Evolutionary conservation across 2,329 filamentous ascomycete genomes (phyloP).

Genomic region (Xylariaceae sp.): DNA sequence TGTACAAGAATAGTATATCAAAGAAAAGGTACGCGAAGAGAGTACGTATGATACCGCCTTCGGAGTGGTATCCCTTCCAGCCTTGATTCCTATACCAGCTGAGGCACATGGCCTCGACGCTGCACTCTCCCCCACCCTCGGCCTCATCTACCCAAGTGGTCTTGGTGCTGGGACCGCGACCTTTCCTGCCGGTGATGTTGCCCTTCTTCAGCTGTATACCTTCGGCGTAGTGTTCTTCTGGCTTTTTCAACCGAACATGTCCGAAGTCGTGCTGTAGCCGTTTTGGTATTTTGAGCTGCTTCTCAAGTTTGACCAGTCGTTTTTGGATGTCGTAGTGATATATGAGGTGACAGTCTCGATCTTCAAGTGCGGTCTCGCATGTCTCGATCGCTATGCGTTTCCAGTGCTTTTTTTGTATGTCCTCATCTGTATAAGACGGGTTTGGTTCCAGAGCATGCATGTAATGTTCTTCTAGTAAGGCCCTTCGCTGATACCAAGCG

Average conservation of each 20-base stretch:
- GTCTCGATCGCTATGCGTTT: slow-evolving; percentile 70
- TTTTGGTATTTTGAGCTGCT: slow-evolving; percentile 73
- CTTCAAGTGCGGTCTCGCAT: slow-evolving; percentile 82
- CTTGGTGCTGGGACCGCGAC: slow-evolving; percentile 53
- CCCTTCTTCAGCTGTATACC: slow-evolving; percentile 73
- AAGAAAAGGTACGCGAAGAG: slow-evolving; percentile 88
- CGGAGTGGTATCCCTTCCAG: slow-evolving; percentile 93
- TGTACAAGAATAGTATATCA: slow-evolving; percentile 86
- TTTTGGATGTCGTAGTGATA: slow-evolving; percentile 95
- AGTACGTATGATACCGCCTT: slow-evolving; percentile 89
- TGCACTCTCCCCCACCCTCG: slow-evolving; percentile 68
- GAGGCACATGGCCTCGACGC: slow-evolving; percentile 91
- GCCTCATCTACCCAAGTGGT: slow-evolving; percentile 84
- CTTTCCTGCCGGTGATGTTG: slow-evolving; percentile 36
- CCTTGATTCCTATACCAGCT: slow-evolving; percentile 77
- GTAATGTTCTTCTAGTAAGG: slow-evolving; percentile 91
- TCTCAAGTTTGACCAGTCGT: slow-evolving; percentile 87
- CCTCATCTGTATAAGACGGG: slow-evolving; percentile 31
- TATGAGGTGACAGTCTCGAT: slow-evolving; percentile 84
- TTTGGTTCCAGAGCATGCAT: slow-evolving; percentile 62
- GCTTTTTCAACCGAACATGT: slow-evolving; percentile 73
- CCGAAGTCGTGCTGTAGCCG: slow-evolving; percentile 89
- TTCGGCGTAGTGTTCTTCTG: slow-evolving; percentile 68
- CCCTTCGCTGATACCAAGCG: slow-evolving; percentile 93
- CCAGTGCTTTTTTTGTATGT: slow-evolving; percentile 75